Conservation (phyloP, 2,329 filamentous ascomycete genomes). For the Davidsoniella eucalypti region DNA sequence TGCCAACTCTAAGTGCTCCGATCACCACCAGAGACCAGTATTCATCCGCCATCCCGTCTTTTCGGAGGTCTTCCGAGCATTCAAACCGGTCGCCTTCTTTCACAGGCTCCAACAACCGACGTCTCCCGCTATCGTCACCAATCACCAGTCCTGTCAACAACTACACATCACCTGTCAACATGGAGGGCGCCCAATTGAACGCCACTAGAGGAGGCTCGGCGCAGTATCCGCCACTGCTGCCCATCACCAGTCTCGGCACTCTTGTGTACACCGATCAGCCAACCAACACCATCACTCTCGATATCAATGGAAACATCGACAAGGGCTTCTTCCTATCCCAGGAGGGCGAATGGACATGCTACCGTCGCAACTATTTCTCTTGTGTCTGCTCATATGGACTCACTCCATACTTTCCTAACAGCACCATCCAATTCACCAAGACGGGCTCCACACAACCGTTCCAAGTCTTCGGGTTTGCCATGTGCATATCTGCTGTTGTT, state of each 20-base stretch:
- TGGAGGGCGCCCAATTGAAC: slow-evolving; percentile 30
- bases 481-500: slow-evolving; percentile 71
- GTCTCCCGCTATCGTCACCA: slow-evolving; percentile 34
- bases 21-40: slow-evolving; percentile 38
- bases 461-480: slow-evolving; percentile 58
- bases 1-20: slow-evolving; percentile 34
- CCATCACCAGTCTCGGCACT: slow-evolving; percentile 37
- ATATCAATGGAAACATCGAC: slow-evolving; percentile 67
- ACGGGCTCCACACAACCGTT: slow-evolving; percentile 37
- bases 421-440: slow-evolving; percentile 34
- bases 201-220: slow-evolving; percentile 21
- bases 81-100: slow-evolving; percentile 36
- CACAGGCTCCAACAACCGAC: slow-evolving; percentile 27
- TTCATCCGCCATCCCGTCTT: slow-evolving; percentile 32
- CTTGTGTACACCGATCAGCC: slow-evolving; percentile 40
- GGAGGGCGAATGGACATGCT: slow-evolving; percentile 85
- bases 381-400: slow-evolving; percentile 67
- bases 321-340: slow-evolving; percentile 66
- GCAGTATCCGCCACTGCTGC: slow-evolving; percentile 36
- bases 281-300: slow-evolving; percentile 42
- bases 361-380: slow-evolving; percentile 79
- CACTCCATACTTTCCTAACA: slow-evolving; percentile 34
- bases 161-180: slow-evolving; percentile 30
- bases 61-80: slow-evolving; percentile 32
- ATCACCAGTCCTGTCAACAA: slow-evolving; percentile 32